Percentiles rank a stretch among this genome's conserved stretches.
phyloP scores from a whole-genome alignment of 2,329 filamentous ascomycete genomes.

The Colletotrichum tropicale region DNA sequence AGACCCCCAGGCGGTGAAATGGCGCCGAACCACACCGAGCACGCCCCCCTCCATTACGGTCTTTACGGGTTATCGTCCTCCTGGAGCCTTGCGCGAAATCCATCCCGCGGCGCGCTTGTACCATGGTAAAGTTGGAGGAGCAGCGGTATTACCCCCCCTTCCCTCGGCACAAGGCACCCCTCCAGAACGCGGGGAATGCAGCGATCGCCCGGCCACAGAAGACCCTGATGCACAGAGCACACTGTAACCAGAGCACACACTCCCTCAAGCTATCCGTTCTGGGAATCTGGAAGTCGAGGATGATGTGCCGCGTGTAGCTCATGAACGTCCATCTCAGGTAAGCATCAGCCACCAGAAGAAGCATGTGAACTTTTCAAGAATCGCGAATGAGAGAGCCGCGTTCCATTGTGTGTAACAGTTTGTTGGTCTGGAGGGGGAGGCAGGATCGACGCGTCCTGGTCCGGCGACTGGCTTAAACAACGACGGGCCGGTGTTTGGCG shows the following conservation, averaged over 20 bases:
- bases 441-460: neutral
- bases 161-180: neutral
- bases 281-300: neutral
- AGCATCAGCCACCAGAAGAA: slow-evolving; percentile 2
- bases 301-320: neutral
- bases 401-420: neutral
- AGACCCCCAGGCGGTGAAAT: neutral
- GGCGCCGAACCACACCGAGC: slow-evolving; percentile 19
- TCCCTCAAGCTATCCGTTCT: neutral
- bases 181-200: slow-evolving; percentile 2
- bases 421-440: neutral
- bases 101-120: neutral
- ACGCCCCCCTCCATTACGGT: slow-evolving; percentile 15
- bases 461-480: neutral
- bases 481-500: neutral
- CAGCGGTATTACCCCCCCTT: neutral
- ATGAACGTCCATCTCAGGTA: neutral
- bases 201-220: slow-evolving; percentile 16
- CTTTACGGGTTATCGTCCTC: slow-evolving; percentile 6
- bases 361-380: neutral
- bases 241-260: neutral
- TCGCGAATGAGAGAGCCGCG: neutral
- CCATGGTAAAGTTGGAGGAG: neutral
- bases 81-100: neutral
- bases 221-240: slow-evolving; percentile 16